A percentile compares a stretch with the other conserved stretches of the same genome.
phyloP scores from a whole-genome alignment of 2,329 filamentous ascomycete genomes.

The Stagonosporopsis chrysanthemi region DNA sequence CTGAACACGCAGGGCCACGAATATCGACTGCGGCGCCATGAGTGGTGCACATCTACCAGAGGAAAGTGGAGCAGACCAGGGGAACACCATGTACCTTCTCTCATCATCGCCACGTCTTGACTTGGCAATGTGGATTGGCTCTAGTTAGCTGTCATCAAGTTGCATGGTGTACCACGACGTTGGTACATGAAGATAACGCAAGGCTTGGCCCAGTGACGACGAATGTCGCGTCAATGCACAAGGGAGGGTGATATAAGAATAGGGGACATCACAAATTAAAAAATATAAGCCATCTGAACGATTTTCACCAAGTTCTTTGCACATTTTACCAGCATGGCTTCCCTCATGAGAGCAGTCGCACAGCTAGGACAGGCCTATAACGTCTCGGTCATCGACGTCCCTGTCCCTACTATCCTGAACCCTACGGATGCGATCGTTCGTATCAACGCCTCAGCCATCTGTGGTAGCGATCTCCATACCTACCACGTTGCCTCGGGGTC shows the following conservation, averaged over 20 bases:
- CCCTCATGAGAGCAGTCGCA: conserved; percentile 4
- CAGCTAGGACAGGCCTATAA: conserved; percentile 26
- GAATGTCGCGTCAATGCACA: neutral
- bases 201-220: neutral
- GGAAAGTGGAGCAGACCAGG: neutral
- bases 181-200: neutral
- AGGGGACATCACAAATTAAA: neutral
- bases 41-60: neutral
- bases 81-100: neutral
- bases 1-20: neutral
- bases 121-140: neutral
- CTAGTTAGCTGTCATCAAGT: neutral
- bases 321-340: conserved; percentile 1
- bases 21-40: neutral
- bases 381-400: conserved; percentile 43
- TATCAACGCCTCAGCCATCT: conserved; percentile 51
- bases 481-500: conserved; percentile 74
- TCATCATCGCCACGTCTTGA: neutral
- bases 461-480: conserved; percentile 33
- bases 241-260: neutral
- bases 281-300: neutral
- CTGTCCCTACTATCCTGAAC: conserved; percentile 45
- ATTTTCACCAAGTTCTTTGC: neutral
- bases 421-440: conserved; percentile 50
- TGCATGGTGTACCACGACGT: neutral